Conservation (phyloP, 257 asterid genomes). For the Capsicum pubescens region DNA sequence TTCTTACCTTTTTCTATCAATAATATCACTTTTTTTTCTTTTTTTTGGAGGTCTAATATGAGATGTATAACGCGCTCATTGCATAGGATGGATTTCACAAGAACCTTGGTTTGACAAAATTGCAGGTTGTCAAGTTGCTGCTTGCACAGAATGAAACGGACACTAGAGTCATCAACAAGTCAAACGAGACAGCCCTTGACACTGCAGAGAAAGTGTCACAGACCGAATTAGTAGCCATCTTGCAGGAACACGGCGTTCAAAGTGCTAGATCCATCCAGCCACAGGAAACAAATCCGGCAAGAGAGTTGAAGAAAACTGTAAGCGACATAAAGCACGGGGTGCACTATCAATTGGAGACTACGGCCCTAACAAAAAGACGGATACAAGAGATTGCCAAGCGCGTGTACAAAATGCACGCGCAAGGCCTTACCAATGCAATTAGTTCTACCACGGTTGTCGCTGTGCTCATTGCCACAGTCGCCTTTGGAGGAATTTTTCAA, state of each 20-base stretch:
- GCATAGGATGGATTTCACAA: too few species aligned
- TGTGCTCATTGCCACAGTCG: constrained; percentile 56
- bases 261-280: constrained; percentile 44
- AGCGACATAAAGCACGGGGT: constrained; percentile 61
- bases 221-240: constrained; percentile 32
- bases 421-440: constrained; percentile 61
- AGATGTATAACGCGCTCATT: too few species aligned
- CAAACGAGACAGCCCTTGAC: constrained; percentile 49
- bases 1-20: too few species aligned
- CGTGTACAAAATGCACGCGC: constrained; percentile 52
- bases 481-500: constrained; percentile 55
- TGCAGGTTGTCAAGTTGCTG: constrained; percentile 51
- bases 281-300: constrained; percentile 43
- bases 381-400: constrained; percentile 58
- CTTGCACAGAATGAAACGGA: constrained; percentile 41
- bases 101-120: not conserved
- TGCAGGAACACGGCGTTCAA: constrained; percentile 44
- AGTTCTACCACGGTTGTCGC: constrained; percentile 64
- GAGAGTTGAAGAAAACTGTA: constrained; percentile 58
- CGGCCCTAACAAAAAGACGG: constrained; percentile 48
- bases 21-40: too few species aligned
- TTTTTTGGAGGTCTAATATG: too few species aligned
- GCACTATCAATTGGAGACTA: constrained; percentile 51
- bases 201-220: constrained; percentile 50
- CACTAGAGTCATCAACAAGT: constrained; percentile 39